phyloP scores from a whole-genome alignment of 139 green algal genomes.

The Zygnema circumcarinatum region DNA sequence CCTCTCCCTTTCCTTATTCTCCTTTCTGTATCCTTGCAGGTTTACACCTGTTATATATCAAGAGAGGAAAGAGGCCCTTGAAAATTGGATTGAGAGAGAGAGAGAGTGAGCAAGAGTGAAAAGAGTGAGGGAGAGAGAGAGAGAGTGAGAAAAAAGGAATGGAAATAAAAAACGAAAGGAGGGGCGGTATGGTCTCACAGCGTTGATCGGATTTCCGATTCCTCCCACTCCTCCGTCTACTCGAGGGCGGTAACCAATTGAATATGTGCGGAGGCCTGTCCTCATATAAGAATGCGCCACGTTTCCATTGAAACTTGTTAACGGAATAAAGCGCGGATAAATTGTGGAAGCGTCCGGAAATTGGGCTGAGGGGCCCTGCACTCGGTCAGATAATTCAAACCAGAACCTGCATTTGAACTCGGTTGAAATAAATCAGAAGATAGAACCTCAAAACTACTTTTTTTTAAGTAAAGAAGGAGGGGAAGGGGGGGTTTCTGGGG shows the following conservation, averaged over 20 bases:
- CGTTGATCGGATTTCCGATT: constrained; percentile 26
- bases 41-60: too few relatives aligned
- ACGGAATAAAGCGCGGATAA: constrained; percentile 18
- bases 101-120: too few relatives aligned
- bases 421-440: too few relatives aligned
- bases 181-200: constrained; percentile 17
- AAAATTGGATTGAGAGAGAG: too few relatives aligned
- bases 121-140: too few relatives aligned
- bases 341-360: neutral
- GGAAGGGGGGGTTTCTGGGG: too few relatives aligned
- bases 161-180: constrained; percentile 10
- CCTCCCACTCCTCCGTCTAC: constrained; percentile 19
- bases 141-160: neutral
- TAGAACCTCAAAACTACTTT: too few relatives aligned
- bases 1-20: too few relatives aligned
- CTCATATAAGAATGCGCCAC: constrained; percentile 49
- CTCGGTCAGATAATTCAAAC: constrained; percentile 24
- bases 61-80: too few relatives aligned
- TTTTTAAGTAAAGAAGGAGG: too few relatives aligned
- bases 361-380: constrained; percentile 5
- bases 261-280: constrained; percentile 48
- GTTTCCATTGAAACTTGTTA: constrained; percentile 47
- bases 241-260: constrained; percentile 20
- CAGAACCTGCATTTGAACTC: constrained; percentile 45
- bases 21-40: too few relatives aligned